These are phyloP conservation scores for Zasmidium citrigriseum DNA, from an alignment of 2,329 filamentous ascomycete species.

Conservation along the genomic window DNA sequence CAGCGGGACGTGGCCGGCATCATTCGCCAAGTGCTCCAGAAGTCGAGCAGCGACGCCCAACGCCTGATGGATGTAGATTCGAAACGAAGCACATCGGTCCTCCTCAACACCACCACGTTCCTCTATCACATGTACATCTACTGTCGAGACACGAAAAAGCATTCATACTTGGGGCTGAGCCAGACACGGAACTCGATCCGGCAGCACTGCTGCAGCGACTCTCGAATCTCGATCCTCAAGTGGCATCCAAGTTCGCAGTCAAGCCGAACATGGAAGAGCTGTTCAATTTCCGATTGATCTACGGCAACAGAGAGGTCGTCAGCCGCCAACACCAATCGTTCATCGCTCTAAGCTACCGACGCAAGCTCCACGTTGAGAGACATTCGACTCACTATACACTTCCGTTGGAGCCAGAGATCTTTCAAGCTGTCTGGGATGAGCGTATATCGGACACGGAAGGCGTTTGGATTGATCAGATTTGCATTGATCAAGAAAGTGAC, in stretches of 20 bases:
- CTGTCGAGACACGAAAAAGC: conserved; percentile 28
- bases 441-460: conserved; percentile 39
- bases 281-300: conserved; percentile 42
- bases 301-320: conserved; percentile 34
- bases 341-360: conserved; percentile 48
- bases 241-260: conserved; percentile 32
- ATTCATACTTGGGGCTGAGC: conserved; percentile 28
- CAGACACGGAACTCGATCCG: conserved; percentile 29
- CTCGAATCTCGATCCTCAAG: conserved; percentile 21
- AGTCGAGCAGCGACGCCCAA: background rate
- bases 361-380: conserved; percentile 33
- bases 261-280: conserved; percentile 32
- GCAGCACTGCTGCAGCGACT: conserved; percentile 27
- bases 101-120: conserved; percentile 24
- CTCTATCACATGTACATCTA: conserved; percentile 29
- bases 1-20: conserved; percentile 11
- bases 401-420: conserved; percentile 41
- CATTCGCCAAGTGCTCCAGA: conserved; percentile 2
- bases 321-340: conserved; percentile 40
- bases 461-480: conserved; percentile 49
- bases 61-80: conserved; percentile 17
- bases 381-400: conserved; percentile 40
- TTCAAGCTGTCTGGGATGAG: conserved; percentile 44
- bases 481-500: conserved; percentile 44
- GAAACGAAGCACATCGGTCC: conserved; percentile 24